Evolutionary conservation across 768 basidiomycete species (phyloP).

Genomic region (Trametes cingulata): DNA sequence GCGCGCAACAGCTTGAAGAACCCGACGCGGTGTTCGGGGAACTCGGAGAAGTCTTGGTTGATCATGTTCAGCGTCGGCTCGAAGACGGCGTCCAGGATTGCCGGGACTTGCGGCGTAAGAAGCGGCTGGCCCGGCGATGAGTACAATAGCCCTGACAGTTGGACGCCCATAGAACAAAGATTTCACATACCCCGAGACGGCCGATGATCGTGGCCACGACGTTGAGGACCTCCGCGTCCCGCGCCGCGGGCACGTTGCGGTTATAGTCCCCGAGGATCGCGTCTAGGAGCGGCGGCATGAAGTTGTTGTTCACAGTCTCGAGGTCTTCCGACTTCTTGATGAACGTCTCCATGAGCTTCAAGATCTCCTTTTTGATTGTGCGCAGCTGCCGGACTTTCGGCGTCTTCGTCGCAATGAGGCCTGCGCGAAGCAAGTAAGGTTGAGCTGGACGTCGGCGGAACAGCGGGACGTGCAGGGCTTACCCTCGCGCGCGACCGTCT

Average conservation of each 20-base stretch:
- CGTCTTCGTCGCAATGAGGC: constrained; percentile 91
- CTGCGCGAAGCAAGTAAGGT: constrained; percentile 39
- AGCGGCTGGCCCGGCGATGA: constrained; percentile 52
- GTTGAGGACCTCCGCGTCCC: constrained; percentile 96
- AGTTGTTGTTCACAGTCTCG: constrained; percentile 85
- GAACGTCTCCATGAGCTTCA: constrained; percentile 97
- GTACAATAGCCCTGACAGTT: constrained; percentile 4
- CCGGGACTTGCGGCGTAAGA: constrained; percentile 90
- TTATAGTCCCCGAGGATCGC: constrained; percentile 98
- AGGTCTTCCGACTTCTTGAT: constrained; percentile 97
- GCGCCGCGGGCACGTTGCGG: constrained; percentile 87
- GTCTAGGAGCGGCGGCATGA: constrained; percentile 94
- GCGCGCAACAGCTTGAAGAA: constrained; percentile 95
- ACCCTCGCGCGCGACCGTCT: constrained; percentile 88
- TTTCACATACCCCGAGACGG: constrained; percentile 75
- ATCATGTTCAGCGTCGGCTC: constrained; percentile 98
- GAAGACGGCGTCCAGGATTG: constrained; percentile 95
- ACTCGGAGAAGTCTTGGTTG: constrained; percentile 99
- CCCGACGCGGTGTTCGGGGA: constrained; percentile 94
- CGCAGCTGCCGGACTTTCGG: constrained; percentile 92
- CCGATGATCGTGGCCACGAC: constrained; percentile 94
- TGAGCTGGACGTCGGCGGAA: constrained; percentile 4
- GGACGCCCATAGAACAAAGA: not conserved
- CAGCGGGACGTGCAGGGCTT: constrained; percentile 17
- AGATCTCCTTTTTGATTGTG: constrained; percentile 97